Base-by-base conservation (phyloP, 768 basidiomycete genomes). In the Tylopilus vinaceipallidus region DNA sequence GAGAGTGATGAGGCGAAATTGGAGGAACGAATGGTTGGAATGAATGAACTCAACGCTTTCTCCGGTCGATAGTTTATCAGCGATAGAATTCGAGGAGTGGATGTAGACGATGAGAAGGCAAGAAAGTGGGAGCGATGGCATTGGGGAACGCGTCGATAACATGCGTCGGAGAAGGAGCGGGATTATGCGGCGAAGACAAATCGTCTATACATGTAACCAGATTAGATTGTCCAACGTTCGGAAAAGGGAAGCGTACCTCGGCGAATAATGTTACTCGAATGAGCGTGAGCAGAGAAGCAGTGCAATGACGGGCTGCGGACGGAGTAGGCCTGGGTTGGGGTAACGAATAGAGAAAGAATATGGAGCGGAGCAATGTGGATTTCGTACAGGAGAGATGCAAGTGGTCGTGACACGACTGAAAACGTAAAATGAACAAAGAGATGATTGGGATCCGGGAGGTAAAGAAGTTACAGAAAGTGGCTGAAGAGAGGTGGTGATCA, bases 231-330 rank as follows among this genome's bases (percentile, higher is more conserved):
- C 12, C 2, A 47, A 10, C 4, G 10, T 12, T 34, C 11, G 6
- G 30, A 40, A 11, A n/a, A 14, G n/a, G 13, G 16, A 29, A 29
- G 6, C 46, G 24, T 53, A 65, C 63, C 57, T 62, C 37, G 1
- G 43, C 8, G 26, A 48, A 56, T 48, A 54, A 43, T 33, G 36
- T 34, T 51, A 50, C 27, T 34, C 23, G 37, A 64, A 51, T 7
- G 60, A 52, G 12, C 24, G 54, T 51, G 37, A n/a, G 13, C 19
- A 20, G 24, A 23, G 1, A 36, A 33, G 16, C 3, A 24, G 35
- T 6, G 27, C 16, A 20, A 33, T 43, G 54, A 55, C 35, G n/a
- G 43, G 49, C 39, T 10, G 35, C 40, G 4, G 40, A 48, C 35
- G 26, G 35, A 9, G 44, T 45, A 33, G 29, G 42, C n/a, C 26